A percentile compares a stretch with the other conserved stretches of the same genome.
Evolutionary conservation across 352 stramenopile genomes (phyloP).

Genomic region (Pythium periplocum): DNA sequence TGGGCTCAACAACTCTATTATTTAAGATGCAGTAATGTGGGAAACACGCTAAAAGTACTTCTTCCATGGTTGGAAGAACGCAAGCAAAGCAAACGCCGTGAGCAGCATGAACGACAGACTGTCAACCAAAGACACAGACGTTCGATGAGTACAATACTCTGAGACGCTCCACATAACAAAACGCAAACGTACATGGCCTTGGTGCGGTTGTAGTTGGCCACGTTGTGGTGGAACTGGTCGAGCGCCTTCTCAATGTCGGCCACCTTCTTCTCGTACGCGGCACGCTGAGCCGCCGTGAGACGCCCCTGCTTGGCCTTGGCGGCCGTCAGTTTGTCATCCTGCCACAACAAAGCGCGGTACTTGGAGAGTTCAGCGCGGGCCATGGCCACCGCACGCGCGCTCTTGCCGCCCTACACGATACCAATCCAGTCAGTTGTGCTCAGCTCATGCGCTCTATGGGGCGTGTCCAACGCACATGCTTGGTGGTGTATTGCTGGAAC

Average conservation of each 20-base stretch:
- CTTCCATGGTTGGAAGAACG: constrained; percentile 74
- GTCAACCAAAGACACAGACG: neutral
- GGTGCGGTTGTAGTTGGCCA: constrained; percentile 75
- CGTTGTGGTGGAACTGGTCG: constrained; percentile 69
- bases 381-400: constrained; percentile 66
- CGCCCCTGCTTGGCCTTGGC: constrained; percentile 58
- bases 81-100: constrained; percentile 55
- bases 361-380: constrained; percentile 78
- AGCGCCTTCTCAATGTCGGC: constrained; percentile 61
- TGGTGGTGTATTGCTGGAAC: constrained; percentile 84
- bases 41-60: constrained; percentile 14
- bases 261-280: constrained; percentile 68
- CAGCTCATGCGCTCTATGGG: neutral
- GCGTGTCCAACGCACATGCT: constrained; percentile 36
- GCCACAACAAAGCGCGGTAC: constrained; percentile 67
- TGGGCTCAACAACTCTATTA: no score
- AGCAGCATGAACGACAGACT: constrained; percentile 41
- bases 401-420: constrained; percentile 40
- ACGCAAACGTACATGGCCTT: constrained; percentile 56
- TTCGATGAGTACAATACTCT: neutral
- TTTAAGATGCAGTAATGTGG: no score
- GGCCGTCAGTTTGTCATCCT: constrained; percentile 84
- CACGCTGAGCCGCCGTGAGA: constrained; percentile 44
- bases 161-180: neutral
- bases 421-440: neutral